Percentiles rank a stretch among this genome's conserved stretches.
These are phyloP conservation scores for Sphaerulina musiva DNA, from an alignment of 2,329 filamentous ascomycete species.

Conservation along the genomic window DNA sequence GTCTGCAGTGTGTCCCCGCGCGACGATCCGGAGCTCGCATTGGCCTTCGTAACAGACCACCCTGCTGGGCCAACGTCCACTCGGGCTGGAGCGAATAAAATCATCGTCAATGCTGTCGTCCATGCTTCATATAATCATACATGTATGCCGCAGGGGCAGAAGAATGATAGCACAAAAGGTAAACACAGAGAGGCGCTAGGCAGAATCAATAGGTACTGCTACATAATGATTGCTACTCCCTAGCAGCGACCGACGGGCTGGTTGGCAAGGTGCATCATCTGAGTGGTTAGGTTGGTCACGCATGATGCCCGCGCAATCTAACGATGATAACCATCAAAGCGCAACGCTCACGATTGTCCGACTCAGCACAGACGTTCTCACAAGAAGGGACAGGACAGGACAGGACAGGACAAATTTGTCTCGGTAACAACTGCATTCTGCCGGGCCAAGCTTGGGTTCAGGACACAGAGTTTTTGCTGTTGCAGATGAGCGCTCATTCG, in stretches of 20 bases:
- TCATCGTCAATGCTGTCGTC: neutral
- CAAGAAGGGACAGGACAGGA: too few species aligned
- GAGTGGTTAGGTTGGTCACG: slow-evolving; percentile 2
- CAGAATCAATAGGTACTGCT: neutral
- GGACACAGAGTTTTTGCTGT: too few species aligned
- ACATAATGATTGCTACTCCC: too few species aligned
- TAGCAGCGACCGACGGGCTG: neutral
- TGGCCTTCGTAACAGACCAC: neutral
- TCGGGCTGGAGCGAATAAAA: neutral
- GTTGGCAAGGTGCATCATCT: slow-evolving; percentile 9
- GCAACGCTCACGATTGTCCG: too few species aligned
- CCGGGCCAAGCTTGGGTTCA: too few species aligned
- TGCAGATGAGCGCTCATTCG: neutral
- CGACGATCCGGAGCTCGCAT: neutral
- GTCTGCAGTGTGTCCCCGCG: too few species aligned
- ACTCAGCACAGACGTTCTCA: too few species aligned
- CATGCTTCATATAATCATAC: neutral
- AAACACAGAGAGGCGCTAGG: neutral
- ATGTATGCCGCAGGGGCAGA: too few species aligned
- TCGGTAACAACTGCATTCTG: slow-evolving; percentile 2
- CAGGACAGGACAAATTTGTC: neutral
- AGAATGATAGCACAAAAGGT: slow-evolving; percentile 8
- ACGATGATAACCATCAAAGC: too few species aligned
- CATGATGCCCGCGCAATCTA: neutral
- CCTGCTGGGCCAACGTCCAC: too few species aligned